phyloP scores from a whole-genome alignment of 176 grass and related monocot genomes.

The Zoysia pacifica region DNA sequence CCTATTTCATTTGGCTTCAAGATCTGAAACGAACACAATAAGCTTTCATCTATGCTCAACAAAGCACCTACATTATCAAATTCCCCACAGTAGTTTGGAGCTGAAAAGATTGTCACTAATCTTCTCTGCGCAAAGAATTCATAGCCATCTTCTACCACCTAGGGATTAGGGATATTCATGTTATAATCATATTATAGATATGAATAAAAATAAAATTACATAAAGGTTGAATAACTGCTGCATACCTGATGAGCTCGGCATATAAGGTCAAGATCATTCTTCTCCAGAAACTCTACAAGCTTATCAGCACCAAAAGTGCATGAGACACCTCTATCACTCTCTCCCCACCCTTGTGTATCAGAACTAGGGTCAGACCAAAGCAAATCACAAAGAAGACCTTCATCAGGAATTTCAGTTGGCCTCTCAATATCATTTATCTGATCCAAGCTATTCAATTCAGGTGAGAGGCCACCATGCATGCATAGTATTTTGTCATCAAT shows the following conservation, averaged over 20 bases:
- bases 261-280: conserved; percentile 81
- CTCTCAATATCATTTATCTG: conserved; percentile 74
- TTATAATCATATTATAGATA: conserved; percentile 5
- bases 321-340: conserved; percentile 85
- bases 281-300: conserved; percentile 77
- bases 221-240: conserved; percentile 15
- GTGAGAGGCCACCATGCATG: conserved; percentile 82
- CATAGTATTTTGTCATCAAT: conserved; percentile 74
- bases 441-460: conserved; percentile 69
- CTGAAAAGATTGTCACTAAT: conserved; percentile 85
- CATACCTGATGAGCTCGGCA: conserved; percentile 73
- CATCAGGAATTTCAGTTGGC: conserved; percentile 74
- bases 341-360: conserved; percentile 65
- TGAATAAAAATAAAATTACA: background rate
- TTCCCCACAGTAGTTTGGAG: conserved; percentile 82
- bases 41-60: conserved; percentile 73
- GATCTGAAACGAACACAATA: conserved; percentile 79
- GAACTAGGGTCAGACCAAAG: conserved; percentile 78
- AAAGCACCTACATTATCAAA: conserved; percentile 83
- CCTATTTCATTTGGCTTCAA: conserved; percentile 66
- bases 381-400: conserved; percentile 76
- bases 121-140: conserved; percentile 82
- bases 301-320: conserved; percentile 80
- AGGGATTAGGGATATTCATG: background rate
- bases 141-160: conserved; percentile 82